A percentile compares a stretch with the other conserved stretches of the same genome.
These are phyloP conservation scores for Sordaria brevicollis DNA, from an alignment of 495 filamentous ascomycete genomes.

Conservation along the genomic window DNA sequence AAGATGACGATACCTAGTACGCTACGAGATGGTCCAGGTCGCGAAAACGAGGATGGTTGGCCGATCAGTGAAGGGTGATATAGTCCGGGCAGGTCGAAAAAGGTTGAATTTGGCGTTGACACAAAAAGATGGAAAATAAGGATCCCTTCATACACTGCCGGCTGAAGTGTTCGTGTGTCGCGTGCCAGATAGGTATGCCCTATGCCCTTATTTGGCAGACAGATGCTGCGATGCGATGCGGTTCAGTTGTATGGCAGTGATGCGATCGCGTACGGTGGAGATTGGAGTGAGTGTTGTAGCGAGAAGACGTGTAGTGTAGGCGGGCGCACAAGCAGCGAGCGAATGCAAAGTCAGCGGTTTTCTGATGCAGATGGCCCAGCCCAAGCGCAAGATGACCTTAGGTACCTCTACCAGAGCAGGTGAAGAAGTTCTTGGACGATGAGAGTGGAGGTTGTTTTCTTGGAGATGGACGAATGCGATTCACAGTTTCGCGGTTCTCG, in stretches of 20 bases:
- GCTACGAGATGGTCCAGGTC: neutral
- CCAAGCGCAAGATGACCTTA: neutral
- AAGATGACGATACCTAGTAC: neutral
- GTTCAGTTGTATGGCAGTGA: neutral
- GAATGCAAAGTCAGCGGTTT: neutral
- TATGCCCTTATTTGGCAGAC: neutral
- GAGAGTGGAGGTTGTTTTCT: neutral
- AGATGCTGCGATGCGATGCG: neutral
- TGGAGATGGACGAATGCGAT: neutral
- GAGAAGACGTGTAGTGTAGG: slow-evolving; percentile 1
- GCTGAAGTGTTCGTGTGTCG: neutral
- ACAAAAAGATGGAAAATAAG: neutral
- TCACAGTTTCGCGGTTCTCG: neutral
- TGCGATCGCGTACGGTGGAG: neutral
- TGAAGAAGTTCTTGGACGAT: neutral
- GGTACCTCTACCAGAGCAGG: too few relatives aligned
- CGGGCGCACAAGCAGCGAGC: neutral
- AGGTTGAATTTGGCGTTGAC: neutral
- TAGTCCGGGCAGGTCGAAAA: neutral
- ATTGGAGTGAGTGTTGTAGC: neutral
- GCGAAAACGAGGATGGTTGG: neutral
- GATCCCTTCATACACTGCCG: neutral
- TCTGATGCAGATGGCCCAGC: neutral
- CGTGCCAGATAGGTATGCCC: too few relatives aligned
- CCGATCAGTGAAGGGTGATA: neutral